phyloP scores from a whole-genome alignment of 352 stramenopile species.

The Phytophthora parvispora region DNA sequence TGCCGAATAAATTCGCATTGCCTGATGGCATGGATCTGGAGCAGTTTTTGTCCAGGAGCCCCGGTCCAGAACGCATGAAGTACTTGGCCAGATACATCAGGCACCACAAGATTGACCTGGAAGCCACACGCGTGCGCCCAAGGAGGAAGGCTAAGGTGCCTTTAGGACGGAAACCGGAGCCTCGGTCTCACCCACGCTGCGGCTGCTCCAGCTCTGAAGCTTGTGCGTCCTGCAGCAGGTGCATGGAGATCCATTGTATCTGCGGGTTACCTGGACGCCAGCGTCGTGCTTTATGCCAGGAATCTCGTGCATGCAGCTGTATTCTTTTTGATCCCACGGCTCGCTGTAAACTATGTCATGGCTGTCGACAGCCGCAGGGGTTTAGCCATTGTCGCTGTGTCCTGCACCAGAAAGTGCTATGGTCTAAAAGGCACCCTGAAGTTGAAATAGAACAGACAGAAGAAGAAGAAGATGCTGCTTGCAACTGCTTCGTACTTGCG shows the following conservation, averaged over 20 bases:
- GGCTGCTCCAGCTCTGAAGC: slow-evolving; percentile 56
- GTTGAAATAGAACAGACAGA: slow-evolving; percentile 17
- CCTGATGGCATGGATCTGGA: slow-evolving; percentile 3
- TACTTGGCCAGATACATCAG: slow-evolving; percentile 39
- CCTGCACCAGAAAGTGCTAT: slow-evolving; percentile 50
- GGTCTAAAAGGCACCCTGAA: slow-evolving; percentile 32
- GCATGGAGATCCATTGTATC: slow-evolving; percentile 68
- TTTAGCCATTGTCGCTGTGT: slow-evolving; percentile 74
- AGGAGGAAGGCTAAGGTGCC: not conserved
- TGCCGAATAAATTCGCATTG: not conserved
- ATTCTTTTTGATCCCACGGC: slow-evolving; percentile 21
- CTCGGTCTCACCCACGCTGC: slow-evolving; percentile 39
- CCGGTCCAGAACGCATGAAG: slow-evolving; percentile 25
- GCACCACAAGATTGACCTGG: slow-evolving; percentile 29
- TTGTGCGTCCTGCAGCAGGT: slow-evolving; percentile 65
- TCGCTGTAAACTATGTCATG: slow-evolving; percentile 67
- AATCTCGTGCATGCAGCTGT: slow-evolving; percentile 79
- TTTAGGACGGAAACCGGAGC: slow-evolving; percentile 31
- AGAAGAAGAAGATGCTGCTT: slow-evolving; percentile 26
- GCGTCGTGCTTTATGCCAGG: slow-evolving; percentile 47
- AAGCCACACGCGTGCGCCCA: slow-evolving; percentile 8
- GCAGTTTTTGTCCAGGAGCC: not conserved
- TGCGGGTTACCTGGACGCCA: slow-evolving; percentile 44
- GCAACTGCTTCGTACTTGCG: slow-evolving; percentile 51
- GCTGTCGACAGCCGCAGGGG: slow-evolving; percentile 48